Evolutionary conservation across 441 rosid species (phyloP).

Genomic region (Melastoma candidum): DNA sequence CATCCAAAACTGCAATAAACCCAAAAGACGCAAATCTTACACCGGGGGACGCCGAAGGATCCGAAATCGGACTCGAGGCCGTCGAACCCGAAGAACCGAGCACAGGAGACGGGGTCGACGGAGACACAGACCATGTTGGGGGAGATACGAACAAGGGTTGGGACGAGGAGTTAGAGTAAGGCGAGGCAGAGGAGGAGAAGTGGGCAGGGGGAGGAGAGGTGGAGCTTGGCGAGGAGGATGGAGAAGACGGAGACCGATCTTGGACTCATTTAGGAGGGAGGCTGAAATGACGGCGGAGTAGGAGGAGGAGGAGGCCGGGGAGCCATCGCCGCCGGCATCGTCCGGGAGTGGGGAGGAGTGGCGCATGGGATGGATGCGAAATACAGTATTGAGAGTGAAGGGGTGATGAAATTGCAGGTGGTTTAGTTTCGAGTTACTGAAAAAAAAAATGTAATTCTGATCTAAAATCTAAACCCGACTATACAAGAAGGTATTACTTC

Average conservation of each 20-base stretch:
- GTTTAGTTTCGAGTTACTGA: too few relatives aligned
- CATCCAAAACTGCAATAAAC: background rate
- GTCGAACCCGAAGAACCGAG: slow-evolving; percentile 61
- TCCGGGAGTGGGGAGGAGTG: too few relatives aligned
- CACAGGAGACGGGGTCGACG: slow-evolving; percentile 51
- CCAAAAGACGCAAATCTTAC: slow-evolving; percentile 38
- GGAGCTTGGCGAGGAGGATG: slow-evolving; percentile 30
- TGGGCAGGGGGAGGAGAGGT: slow-evolving; percentile 28
- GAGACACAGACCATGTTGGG: slow-evolving; percentile 67
- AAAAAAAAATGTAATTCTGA: too few relatives aligned
- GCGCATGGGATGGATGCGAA: too few relatives aligned
- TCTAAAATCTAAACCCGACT: too few relatives aligned
- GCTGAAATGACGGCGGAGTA: slow-evolving; percentile 16
- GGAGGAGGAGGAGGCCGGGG: slow-evolving; percentile 32
- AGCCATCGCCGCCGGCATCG: background rate
- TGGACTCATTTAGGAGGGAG: slow-evolving; percentile 50
- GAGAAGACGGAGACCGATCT: slow-evolving; percentile 50
- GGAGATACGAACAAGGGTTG: slow-evolving; percentile 43
- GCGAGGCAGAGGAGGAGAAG: slow-evolving; percentile 44
- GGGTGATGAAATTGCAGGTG: too few relatives aligned
- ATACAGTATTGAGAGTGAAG: too few relatives aligned
- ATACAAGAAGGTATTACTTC: too few relatives aligned
- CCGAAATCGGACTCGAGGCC: slow-evolving; percentile 89
- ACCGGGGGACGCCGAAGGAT: slow-evolving; percentile 94
- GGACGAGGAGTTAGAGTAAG: slow-evolving; percentile 17